phyloP scores from a whole-genome alignment of 2,329 filamentous ascomycete genomes.

The Leptographium lundbergii region DNA sequence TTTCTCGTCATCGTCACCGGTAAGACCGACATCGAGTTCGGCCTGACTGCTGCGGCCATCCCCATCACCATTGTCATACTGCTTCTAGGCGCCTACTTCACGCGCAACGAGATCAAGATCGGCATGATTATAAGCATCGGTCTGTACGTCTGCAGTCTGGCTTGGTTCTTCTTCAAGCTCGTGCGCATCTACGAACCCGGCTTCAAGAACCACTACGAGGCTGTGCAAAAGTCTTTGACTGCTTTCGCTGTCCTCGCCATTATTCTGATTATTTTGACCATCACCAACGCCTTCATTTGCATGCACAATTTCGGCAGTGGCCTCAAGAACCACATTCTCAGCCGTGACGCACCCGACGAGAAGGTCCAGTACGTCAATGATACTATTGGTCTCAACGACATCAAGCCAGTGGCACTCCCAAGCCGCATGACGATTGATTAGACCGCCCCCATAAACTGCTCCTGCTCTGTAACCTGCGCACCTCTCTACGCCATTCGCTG shows the following conservation, averaged over 20 bases:
- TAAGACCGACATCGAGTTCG: constrained; percentile 61
- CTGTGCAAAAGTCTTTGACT: constrained; percentile 75
- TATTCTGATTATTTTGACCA: constrained; percentile 75
- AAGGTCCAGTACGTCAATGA: constrained; percentile 37
- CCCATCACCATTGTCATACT: constrained; percentile 86
- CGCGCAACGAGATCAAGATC: constrained; percentile 64
- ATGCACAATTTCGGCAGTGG: constrained; percentile 84
- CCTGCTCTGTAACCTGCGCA: not conserved
- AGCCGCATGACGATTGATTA: constrained; percentile 52
- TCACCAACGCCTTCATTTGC: constrained; percentile 75
- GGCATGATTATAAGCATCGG: constrained; percentile 72
- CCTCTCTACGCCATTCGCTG: not conserved
- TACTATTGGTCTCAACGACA: constrained; percentile 43
- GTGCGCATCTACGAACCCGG: constrained; percentile 77
- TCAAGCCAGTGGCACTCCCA: constrained; percentile 36
- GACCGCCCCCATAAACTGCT: constrained; percentile 3
- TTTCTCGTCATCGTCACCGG: constrained; percentile 84
- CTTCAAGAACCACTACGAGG: constrained; percentile 50
- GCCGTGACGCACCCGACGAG: constrained; percentile 34
- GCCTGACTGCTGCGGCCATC: constrained; percentile 76
- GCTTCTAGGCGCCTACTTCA: constrained; percentile 72
- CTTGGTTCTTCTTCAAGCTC: constrained; percentile 97
- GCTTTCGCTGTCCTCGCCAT: constrained; percentile 93
- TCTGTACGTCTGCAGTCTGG: constrained; percentile 77
- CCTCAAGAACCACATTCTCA: constrained; percentile 72